Percentiles rank a stretch among this genome's conserved stretches.
phyloP scores from a whole-genome alignment of 1,284 basidiomycete genomes.

The Porodaedalea pini region DNA sequence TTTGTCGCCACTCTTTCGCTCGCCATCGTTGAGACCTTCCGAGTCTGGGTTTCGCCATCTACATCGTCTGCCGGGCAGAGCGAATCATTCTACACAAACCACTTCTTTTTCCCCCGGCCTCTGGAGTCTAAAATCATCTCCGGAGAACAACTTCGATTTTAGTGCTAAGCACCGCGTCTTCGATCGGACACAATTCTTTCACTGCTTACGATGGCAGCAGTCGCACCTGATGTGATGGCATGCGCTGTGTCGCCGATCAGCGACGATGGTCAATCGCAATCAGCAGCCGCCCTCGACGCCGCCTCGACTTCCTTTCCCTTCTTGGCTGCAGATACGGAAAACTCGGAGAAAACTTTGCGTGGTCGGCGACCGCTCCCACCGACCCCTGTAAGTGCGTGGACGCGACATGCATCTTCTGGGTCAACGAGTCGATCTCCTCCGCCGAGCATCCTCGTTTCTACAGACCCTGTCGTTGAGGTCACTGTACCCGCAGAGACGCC shows the following conservation, averaged over 20 bases:
- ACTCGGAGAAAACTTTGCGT: neutral
- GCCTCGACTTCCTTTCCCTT: conserved; percentile 1
- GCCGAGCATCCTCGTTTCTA: conserved; percentile 9
- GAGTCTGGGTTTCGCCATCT: neutral
- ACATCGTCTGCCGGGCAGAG: neutral
- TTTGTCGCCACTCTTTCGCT: neutral
- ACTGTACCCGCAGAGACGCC: neutral
- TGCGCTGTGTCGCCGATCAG: neutral
- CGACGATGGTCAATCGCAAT: neutral
- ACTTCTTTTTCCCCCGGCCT: no score
- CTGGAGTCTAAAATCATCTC: no score
- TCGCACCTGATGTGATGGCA: neutral
- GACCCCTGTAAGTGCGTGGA: neutral
- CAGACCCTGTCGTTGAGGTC: conserved; percentile 1
- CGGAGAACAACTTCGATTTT: no score
- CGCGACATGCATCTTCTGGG: neutral
- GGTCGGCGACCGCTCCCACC: neutral
- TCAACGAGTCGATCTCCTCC: conserved; percentile 5
- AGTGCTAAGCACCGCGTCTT: no score
- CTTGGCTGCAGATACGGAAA: neutral
- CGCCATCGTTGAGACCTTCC: no score
- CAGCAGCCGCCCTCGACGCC: neutral
- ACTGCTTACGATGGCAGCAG: neutral
- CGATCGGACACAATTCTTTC: no score
- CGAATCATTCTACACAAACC: neutral